Percentiles rank a stretch among this genome's conserved stretches.
phyloP scores from a whole-genome alignment of 2,329 filamentous ascomycete genomes.

The Phyllosticta paracitricarpa region DNA sequence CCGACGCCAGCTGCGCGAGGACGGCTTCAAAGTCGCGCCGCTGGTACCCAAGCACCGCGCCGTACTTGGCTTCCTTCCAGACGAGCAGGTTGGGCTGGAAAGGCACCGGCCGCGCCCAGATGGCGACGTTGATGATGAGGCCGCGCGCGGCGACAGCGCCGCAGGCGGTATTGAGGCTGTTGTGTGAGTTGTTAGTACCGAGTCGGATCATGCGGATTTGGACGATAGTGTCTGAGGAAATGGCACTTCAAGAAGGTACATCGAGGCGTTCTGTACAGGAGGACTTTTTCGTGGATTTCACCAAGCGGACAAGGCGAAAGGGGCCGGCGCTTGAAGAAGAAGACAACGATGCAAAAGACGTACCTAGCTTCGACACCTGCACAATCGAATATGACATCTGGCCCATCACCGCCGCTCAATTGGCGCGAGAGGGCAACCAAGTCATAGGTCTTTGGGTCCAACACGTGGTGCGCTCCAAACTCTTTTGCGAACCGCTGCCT shows the following conservation, averaged over 20 bases:
- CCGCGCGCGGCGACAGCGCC: constrained; percentile 43
- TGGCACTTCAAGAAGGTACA: neutral
- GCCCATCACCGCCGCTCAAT: constrained; percentile 41
- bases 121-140: constrained; percentile 53
- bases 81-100: constrained; percentile 47
- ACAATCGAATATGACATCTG: constrained; percentile 52
- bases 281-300: neutral
- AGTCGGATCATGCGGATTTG: neutral
- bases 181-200: neutral
- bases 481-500: constrained; percentile 42
- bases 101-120: constrained; percentile 49
- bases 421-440: constrained; percentile 36
- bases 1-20: constrained; percentile 41
- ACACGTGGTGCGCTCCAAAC: constrained; percentile 46
- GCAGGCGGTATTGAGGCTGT: constrained; percentile 30
- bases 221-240: neutral
- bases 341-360: constrained; percentile 8
- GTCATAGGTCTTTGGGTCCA: constrained; percentile 44
- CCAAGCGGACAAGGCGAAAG: too few relatives aligned
- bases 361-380: constrained; percentile 45
- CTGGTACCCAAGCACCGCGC: constrained; percentile 41
- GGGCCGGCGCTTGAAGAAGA: neutral
- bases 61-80: constrained; percentile 43
- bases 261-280: neutral
- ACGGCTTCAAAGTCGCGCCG: constrained; percentile 47